Percentiles rank a stretch among this genome's conserved stretches.
These are phyloP conservation scores for Pascua guehoae DNA, from an alignment of 1,284 basidiomycete genomes.

Conservation along the genomic window DNA sequence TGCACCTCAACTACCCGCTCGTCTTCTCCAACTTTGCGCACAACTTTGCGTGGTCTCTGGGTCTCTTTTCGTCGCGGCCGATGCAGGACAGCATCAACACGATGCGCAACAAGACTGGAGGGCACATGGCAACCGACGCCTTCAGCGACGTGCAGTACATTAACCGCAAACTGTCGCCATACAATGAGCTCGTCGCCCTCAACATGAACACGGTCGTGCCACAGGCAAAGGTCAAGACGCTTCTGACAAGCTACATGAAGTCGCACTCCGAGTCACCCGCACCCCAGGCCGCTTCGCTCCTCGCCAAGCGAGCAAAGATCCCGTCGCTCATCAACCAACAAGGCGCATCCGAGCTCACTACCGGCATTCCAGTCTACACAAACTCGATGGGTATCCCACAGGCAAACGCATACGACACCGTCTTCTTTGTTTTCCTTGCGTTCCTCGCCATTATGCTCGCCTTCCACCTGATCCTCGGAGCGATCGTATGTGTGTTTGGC, in stretches of 20 bases:
- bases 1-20: constrained; percentile 81
- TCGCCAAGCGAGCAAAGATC: constrained; percentile 53
- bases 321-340: constrained; percentile 60
- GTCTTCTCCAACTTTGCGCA: constrained; percentile 73
- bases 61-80: constrained; percentile 64
- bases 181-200: constrained; percentile 52
- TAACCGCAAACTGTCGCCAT: constrained; percentile 73
- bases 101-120: constrained; percentile 78
- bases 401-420: constrained; percentile 77
- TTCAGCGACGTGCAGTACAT: constrained; percentile 61
- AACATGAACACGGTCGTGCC: constrained; percentile 51
- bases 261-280: background rate
- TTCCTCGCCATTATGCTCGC: constrained; percentile 58
- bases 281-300: background rate
- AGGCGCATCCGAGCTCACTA: constrained; percentile 53
- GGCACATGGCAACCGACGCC: constrained; percentile 62
- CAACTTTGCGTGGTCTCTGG: constrained; percentile 87
- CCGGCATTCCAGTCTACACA: constrained; percentile 75
- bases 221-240: constrained; percentile 16
- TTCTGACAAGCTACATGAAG: background rate
- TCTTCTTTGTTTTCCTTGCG: constrained; percentile 68
- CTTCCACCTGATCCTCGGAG: constrained; percentile 58
- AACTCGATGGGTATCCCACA: constrained; percentile 69
- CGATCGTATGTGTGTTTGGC: constrained; percentile 38
- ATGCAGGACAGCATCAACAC: constrained; percentile 75